Evolutionary conservation across 1,284 basidiomycete species (phyloP).

Genomic region (Mycena sp.): DNA sequence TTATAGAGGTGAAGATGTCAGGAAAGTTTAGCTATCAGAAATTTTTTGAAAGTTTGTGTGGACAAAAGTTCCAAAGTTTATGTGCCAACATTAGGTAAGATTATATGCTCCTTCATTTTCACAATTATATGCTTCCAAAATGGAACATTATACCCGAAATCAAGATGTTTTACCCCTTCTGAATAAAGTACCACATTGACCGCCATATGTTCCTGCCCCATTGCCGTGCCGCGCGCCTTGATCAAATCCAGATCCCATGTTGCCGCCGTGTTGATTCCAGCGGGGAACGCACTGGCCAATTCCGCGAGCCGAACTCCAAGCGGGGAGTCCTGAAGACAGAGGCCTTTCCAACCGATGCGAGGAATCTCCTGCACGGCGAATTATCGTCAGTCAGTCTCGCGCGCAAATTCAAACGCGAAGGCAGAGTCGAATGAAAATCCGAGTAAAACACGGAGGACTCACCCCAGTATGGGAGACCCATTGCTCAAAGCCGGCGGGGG

Average conservation of each 20-base stretch:
- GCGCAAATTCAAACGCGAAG: background rate
- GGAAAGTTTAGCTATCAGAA: background rate
- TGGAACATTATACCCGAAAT: too few species aligned
- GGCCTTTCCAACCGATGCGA: slow-evolving; percentile 20
- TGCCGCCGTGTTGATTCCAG: slow-evolving; percentile 53
- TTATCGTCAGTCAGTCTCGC: background rate
- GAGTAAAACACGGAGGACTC: too few species aligned
- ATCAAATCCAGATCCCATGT: slow-evolving; percentile 45
- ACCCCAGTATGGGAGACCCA: slow-evolving; percentile 46
- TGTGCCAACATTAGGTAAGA: too few species aligned
- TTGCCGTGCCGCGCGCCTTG: slow-evolving; percentile 64
- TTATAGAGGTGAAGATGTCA: background rate
- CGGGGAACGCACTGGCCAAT: slow-evolving; percentile 57
- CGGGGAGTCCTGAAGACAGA: slow-evolving; percentile 63
- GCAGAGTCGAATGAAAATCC: too few species aligned
- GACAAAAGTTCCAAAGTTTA: too few species aligned
- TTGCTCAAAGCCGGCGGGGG: slow-evolving; percentile 27
- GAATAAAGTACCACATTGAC: too few species aligned
- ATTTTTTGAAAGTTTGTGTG: background rate
- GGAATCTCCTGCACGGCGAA: background rate
- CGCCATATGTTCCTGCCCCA: slow-evolving; percentile 69
- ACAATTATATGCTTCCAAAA: background rate
- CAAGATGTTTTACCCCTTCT: too few species aligned
- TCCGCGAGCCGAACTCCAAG: slow-evolving; percentile 50
- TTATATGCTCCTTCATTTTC: too few species aligned